phyloP scores from a whole-genome alignment of 345 rosid species.

The Ceriops zippeliana region DNA sequence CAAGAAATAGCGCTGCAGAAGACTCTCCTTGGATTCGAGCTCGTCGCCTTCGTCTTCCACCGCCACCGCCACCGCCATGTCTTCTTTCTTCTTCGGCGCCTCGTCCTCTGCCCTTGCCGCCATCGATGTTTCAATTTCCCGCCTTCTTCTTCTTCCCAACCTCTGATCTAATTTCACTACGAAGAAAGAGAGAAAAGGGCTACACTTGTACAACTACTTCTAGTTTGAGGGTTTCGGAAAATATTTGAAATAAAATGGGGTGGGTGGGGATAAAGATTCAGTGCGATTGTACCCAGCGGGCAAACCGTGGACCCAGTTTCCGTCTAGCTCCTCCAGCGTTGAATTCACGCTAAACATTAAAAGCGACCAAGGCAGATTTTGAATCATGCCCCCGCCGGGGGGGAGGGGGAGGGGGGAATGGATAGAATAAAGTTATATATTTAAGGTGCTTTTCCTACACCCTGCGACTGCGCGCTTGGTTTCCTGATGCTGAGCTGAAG shows the following conservation, averaged over 20 bases:
- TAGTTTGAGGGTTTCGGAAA: background rate
- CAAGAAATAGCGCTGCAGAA: slow-evolving; percentile 73
- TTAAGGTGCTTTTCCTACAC: too few relatives aligned
- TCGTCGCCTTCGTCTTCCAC: slow-evolving; percentile 62
- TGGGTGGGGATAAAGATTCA: too few relatives aligned
- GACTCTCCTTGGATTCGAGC: slow-evolving; percentile 63
- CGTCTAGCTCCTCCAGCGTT: too few relatives aligned
- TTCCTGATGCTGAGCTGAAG: too few relatives aligned
- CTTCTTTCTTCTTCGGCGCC: background rate
- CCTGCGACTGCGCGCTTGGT: too few relatives aligned
- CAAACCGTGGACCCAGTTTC: too few relatives aligned
- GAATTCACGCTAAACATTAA: too few relatives aligned
- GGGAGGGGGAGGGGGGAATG: too few relatives aligned
- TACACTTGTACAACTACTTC: background rate
- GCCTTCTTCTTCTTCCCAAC: background rate
- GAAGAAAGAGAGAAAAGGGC: background rate
- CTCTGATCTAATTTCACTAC: background rate
- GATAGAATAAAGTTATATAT: too few relatives aligned
- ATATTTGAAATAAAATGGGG: background rate
- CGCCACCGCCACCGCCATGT: slow-evolving; percentile 4
- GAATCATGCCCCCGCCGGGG: too few relatives aligned
- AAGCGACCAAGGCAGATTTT: too few relatives aligned
- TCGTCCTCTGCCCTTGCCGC: slow-evolving; percentile 3
- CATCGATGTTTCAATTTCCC: slow-evolving; percentile 3
- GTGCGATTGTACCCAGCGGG: too few relatives aligned